Evolutionary conservation across 768 basidiomycete genomes (phyloP), one percentile per base, ranked within the genome.

Genomic region (Rhizopogon vesiculosus): DNA sequence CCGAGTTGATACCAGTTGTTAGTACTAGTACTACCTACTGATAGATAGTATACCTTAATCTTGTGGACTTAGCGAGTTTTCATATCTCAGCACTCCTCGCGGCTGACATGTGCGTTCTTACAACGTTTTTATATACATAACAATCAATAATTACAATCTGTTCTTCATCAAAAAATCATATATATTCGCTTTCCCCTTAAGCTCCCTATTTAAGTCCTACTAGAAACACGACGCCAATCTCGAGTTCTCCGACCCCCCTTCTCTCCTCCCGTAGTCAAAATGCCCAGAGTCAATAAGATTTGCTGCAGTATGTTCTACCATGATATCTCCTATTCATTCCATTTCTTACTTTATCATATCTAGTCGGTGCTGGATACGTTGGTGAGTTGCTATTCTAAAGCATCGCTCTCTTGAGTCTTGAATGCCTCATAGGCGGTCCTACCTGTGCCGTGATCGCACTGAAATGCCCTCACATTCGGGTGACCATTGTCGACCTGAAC

Each of bases 401-500:
- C 39, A 38, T 29, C 52, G 42, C 45, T 53, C 16, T 39, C n/a
- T n/a, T n/a, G 42, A 42, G 33, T 35, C 16, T 39, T 18, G 42
- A 42, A 38, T 35, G 45, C 53, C 61, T 64, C 39, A 61, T 43
- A 94, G 93, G 93, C 68, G 94, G 94, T 35, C 94, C 94, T 25
- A 98, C 94, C 43, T 96, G 93, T 69, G 90, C 94, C 45, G 93
- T 97, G 67, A 92, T 97, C 63, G 93, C 93, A 18, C 78, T 91
- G 62, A 94, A 92, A 72, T 96, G 93, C 70, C 92, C 94, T 48
- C 82, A 95, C 67, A 91, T 98, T 74, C 76, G 76, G 43, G 96
- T 99, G 68, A 99, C 94, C 65, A 99, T 99, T 65, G 97, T 98
- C 66, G 97, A 99, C 74, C 81, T 99, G 63, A 98, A 98, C 81